A percentile compares a stretch with the other conserved stretches of the same genome.
phyloP scores from a whole-genome alignment of 164 flowering plant genomes.

The Chimonanthus salicifolius region DNA sequence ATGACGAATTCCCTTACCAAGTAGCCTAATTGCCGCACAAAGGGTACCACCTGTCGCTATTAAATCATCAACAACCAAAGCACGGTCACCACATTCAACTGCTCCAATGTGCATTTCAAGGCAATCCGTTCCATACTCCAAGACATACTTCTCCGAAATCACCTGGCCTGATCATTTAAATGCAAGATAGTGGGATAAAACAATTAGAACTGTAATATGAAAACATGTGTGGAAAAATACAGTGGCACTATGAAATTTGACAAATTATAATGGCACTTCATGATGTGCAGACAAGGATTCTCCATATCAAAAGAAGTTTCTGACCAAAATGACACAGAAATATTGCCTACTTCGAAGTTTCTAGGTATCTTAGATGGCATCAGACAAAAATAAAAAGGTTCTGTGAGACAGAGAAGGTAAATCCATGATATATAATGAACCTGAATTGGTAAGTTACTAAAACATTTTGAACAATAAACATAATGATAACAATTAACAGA shows the following conservation, averaged over 20 bases:
- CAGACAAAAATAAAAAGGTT: no score
- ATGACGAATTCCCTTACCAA: slow-evolving; percentile 30
- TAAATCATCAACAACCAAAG: slow-evolving; percentile 90
- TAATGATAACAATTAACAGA: no score
- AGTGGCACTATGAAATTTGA: neutral
- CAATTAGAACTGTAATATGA: neutral
- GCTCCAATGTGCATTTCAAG: slow-evolving; percentile 98
- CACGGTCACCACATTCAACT: slow-evolving; percentile 69
- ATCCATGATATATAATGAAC: no score
- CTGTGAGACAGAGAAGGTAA: no score
- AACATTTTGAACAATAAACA: no score
- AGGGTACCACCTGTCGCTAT: slow-evolving; percentile 94
- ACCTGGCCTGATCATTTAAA: slow-evolving; percentile 57
- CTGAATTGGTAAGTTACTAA: no score
- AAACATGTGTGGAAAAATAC: neutral
- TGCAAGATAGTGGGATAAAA: neutral
- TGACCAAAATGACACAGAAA: no score
- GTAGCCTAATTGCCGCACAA: slow-evolving; percentile 77
- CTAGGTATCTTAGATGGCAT: no score
- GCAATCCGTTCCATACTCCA: slow-evolving; percentile 95
- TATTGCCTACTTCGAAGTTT: no score
- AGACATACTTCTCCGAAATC: slow-evolving; percentile 66
- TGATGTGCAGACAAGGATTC: no score
- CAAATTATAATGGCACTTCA: no score
- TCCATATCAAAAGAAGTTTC: no score